Evolutionary conservation across 495 filamentous ascomycete species (phyloP), one percentile per base, ranked within the genome.

Genomic region (Penicillium robsamsonii): DNA sequence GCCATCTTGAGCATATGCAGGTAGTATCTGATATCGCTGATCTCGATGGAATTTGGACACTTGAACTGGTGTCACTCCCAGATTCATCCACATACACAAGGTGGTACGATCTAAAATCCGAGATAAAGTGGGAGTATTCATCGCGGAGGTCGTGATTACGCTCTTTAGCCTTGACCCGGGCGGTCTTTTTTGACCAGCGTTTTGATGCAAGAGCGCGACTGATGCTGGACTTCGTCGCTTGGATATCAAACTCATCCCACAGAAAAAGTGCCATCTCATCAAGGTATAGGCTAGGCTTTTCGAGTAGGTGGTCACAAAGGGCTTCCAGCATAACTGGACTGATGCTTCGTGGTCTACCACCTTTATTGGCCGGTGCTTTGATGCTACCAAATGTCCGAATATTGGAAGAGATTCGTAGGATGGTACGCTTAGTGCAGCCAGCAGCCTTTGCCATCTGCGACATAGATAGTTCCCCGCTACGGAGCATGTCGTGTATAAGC

Each of bases 11-110:
- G 50, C 59, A 63, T 75, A 75, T 30, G 68, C 70, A 10, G 65
- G 66, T 46, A 75, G 57, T 9, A 76, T 76, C 51, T 75, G 63
- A 43, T 70, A 67, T 54, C 70, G 46, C 51, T 69, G 22, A 18
- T 66, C 64, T 46, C 67, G 67, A 27, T 68, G 58, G 35, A 70
- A 65, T 11, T 53, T 30, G 20, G 64, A 47, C 46, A 73, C 54
- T 51, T 75, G 55, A 5, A 68, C 48, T 11, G 65, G 67, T 24
- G 64, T 64, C 18, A 59, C 56, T 5, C 68, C 59, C 56, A 41
- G 67, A 70, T 55, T 73, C 41, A 43, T 43, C 41, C 9, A 22
- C 18, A 43, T 43, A 43, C n/a, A 43, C 18, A 31, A 31, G 46
- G 24, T 43, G 41, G 41, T 43, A 43, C 18, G 41, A 43, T 8